These are phyloP conservation scores for Colletotrichum plurivorum DNA, from an alignment of 2,329 filamentous ascomycete genomes.

Conservation along the genomic window DNA sequence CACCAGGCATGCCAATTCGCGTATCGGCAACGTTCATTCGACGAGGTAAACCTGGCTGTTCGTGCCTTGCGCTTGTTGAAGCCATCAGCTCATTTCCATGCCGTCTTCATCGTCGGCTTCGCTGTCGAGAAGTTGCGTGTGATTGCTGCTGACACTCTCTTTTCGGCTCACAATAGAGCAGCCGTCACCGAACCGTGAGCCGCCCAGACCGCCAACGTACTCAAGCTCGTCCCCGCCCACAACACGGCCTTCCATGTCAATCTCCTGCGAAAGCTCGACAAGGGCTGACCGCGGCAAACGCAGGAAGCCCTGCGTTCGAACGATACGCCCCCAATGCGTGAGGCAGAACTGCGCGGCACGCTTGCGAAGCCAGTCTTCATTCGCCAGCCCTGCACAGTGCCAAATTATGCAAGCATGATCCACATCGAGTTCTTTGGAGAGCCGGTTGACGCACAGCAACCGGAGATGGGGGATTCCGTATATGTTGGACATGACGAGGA, in stretches of 20 bases:
- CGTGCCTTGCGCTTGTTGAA: neutral
- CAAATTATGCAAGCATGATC: slow-evolving; percentile 96
- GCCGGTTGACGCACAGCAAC: slow-evolving; percentile 89
- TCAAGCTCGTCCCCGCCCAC: slow-evolving; percentile 88
- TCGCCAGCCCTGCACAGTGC: slow-evolving; percentile 91
- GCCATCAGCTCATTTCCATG: slow-evolving; percentile 67
- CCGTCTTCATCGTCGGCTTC: slow-evolving; percentile 74
- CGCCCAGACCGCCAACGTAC: slow-evolving; percentile 65
- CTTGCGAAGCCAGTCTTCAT: slow-evolving; percentile 93
- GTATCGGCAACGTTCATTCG: neutral
- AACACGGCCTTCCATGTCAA: slow-evolving; percentile 92
- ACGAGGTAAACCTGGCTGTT: neutral
- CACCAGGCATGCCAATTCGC: neutral
- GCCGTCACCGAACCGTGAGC: slow-evolving; percentile 61
- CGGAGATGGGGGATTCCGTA: slow-evolving; percentile 97
- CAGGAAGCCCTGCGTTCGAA: slow-evolving; percentile 89
- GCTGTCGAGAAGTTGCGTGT: slow-evolving; percentile 70
- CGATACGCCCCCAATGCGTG: slow-evolving; percentile 94
- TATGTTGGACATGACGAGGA: slow-evolving; percentile 97
- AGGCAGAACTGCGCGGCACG: slow-evolving; percentile 91
- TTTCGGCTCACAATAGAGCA: slow-evolving; percentile 61
- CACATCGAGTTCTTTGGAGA: slow-evolving; percentile 92
- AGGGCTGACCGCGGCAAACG: slow-evolving; percentile 83
- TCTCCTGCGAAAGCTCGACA: slow-evolving; percentile 92
- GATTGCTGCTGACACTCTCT: slow-evolving; percentile 72